Conservation (phyloP, 208 protist species). For the Paratrypanosoma confusum region DNA sequence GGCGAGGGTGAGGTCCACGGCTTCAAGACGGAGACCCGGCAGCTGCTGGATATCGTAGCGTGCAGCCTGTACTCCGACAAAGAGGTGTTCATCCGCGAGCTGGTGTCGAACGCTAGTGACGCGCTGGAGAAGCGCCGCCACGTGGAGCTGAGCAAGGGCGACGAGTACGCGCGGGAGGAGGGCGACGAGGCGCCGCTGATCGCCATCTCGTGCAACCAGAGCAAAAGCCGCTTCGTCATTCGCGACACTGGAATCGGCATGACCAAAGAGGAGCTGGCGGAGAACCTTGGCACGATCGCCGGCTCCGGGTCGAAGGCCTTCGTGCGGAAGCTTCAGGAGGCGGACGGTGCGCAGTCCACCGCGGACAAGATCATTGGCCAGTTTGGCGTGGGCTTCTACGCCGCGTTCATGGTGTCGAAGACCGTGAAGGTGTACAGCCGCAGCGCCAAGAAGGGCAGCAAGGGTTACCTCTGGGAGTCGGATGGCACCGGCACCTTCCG, state of each 20-base stretch:
- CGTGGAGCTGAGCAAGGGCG: constrained; percentile 69
- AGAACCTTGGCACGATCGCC: constrained; percentile 94
- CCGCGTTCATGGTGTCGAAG: constrained; percentile 95
- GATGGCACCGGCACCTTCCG: constrained; percentile 89
- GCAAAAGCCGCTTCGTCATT: constrained; percentile 85
- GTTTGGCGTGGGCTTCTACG: constrained; percentile 98
- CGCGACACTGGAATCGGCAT: constrained; percentile 96
- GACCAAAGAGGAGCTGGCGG: constrained; percentile 92
- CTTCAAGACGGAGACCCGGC: constrained; percentile 97
- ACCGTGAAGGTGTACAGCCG: constrained; percentile 89
- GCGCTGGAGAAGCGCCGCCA: constrained; percentile 94
- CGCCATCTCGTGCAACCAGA: constrained; percentile 85
- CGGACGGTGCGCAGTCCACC: constrained; percentile 29
- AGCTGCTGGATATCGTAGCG: constrained; percentile 97
- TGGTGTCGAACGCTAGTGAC: constrained; percentile 97
- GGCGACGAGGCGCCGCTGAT: constrained; percentile 77
- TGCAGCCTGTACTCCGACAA: constrained; percentile 97
- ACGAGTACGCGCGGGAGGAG: constrained; percentile 59
- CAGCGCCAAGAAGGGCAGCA: constrained; percentile 68
- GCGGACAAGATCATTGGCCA: constrained; percentile 92
- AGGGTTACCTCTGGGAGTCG: constrained; percentile 93
- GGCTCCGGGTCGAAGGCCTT: constrained; percentile 85
- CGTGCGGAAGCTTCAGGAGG: constrained; percentile 70
- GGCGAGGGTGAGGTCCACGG: constrained; percentile 76
- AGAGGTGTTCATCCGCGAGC: constrained; percentile 97